Base-by-base conservation (phyloP, 441 rosid genomes). In the Capsella rubella region DNA sequence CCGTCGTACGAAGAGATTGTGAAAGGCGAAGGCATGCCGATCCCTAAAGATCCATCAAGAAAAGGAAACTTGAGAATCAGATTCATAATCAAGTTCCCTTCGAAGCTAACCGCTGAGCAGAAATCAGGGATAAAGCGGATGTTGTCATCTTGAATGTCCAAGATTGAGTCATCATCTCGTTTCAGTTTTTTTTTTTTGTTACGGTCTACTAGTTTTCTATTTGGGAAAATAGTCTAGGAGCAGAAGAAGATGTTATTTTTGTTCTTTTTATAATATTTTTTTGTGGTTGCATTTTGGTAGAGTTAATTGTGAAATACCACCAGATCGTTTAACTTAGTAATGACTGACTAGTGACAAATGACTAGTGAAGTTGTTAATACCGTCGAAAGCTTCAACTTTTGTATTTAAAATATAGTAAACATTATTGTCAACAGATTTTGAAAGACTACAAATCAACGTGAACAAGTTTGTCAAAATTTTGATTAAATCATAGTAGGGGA, bases 21-120 rank as follows among this genome's bases (percentile, higher is more conserved):
- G 46, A 91, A 84, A 0, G 73, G 83, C 1, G 98, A 92, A 81
- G 98, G 98, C 14, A 93, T 93, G 97, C 98, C 98, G 2, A 66
- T 84, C 14, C 88, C 80, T 0, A 89, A 82, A 65, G 92, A 92
- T 4, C 87, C 87, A 0, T 64, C 84, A 1, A 87, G 32, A 64
- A 89, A 75, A 76, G 98, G 98, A 8, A 86, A 90, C 67, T 68
- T 90, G 69, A 80, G 90, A 71, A 82, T 90, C 79, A 90, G 85
- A 80, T 89, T 92, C 82, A 76, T 66, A 54, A 82, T 91, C 53
- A 86, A 77, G 59, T 91, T 91, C 81, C 97, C 97, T 0, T 45
- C 84, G 1, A 87, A 92, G 84, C 68, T 87, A 14, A 84, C 89
- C 2, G 51, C 85, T 0, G 95, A 90, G 82, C 98, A 90, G 85